phyloP scores from a whole-genome alignment of 768 basidiomycete genomes.

The Lactifluus echinatus region DNA sequence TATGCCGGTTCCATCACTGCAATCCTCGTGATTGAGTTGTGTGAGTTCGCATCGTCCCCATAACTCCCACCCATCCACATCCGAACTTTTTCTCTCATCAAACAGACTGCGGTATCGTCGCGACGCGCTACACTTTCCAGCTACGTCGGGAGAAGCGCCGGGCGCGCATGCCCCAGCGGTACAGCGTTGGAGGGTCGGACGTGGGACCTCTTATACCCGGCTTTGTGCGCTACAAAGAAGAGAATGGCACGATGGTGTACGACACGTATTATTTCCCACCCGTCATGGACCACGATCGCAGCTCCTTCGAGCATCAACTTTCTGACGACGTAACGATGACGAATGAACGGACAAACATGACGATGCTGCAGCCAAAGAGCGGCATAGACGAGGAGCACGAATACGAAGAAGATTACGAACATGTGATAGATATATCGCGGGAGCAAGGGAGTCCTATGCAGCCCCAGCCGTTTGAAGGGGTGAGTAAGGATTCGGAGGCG shows the following conservation, averaged over 20 bases:
- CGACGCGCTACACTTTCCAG: conserved; percentile 22
- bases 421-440: neutral
- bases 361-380: too few relatives aligned
- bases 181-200: neutral
- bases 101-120: conserved; percentile 20
- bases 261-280: conserved; percentile 3
- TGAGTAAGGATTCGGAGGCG: neutral
- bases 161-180: conserved; percentile 12
- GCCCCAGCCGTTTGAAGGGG: too few relatives aligned
- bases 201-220: conserved; percentile 2
- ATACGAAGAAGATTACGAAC: neutral
- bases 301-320: neutral
- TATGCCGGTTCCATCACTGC: conserved; percentile 37
- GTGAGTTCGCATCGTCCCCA: conserved; percentile 32
- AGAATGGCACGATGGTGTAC: conserved; percentile 12
- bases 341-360: too few relatives aligned
- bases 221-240: conserved; percentile 15
- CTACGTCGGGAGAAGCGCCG: conserved; percentile 18
- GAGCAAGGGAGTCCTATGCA: too few relatives aligned
- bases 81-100: neutral
- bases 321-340: too few relatives aligned
- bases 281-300: neutral
- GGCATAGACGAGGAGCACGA: neutral
- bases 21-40: conserved; percentile 46
- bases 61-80: neutral